Evolutionary conservation across 2,329 filamentous ascomycete genomes (phyloP).

Genomic region (Xylariaceae sp.): DNA sequence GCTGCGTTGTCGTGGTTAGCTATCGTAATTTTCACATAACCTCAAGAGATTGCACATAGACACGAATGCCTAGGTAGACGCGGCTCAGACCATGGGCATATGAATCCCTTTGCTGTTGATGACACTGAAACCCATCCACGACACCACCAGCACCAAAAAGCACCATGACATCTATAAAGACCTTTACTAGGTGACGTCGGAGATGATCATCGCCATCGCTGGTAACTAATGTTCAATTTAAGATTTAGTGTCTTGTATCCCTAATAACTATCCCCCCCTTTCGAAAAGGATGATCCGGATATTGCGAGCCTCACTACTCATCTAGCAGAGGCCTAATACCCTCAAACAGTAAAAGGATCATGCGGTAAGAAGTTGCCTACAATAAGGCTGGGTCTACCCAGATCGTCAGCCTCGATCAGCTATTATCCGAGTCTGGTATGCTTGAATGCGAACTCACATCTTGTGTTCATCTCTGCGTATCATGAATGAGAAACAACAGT

Average conservation of each 20-base stretch:
- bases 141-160: background rate
- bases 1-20: background rate
- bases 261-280: background rate
- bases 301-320: slow-evolving; percentile 1
- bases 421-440: background rate
- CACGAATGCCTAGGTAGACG: background rate
- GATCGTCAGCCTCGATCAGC: slow-evolving; percentile 30
- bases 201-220: background rate
- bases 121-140: background rate
- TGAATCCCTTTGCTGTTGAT: background rate
- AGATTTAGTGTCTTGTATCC: background rate
- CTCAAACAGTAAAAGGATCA: slow-evolving; percentile 48
- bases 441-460: slow-evolving; percentile 59
- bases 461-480: slow-evolving; percentile 93
- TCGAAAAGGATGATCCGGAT: background rate
- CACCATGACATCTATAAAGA: background rate
- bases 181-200: background rate
- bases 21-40: background rate
- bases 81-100: background rate
- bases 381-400: slow-evolving; percentile 76
- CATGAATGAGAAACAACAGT: slow-evolving; percentile 97
- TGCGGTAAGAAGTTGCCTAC: slow-evolving; percentile 96
- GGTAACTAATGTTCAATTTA: background rate
- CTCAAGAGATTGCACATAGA: background rate
- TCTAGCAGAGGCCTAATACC: slow-evolving; percentile 16